phyloP scores from a whole-genome alignment of 2,329 filamentous ascomycete genomes.

The Aurifilum marmelostoma region DNA sequence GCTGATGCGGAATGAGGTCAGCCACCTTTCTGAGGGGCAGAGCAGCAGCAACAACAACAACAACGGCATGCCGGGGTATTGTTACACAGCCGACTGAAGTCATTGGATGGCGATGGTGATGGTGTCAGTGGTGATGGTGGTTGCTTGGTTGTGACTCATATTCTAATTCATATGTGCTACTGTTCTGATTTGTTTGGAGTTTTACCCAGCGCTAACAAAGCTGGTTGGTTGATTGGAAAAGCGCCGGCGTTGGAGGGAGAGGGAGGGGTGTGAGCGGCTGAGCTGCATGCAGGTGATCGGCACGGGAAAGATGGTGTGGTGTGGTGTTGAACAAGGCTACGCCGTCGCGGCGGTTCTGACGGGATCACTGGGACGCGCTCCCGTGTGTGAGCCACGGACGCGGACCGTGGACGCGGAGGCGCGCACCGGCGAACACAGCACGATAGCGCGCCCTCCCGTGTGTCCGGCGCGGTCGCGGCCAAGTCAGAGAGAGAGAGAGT shows the following conservation, averaged over 20 bases:
- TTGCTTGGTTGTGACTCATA: slow-evolving; percentile 6
- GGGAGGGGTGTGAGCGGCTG: neutral
- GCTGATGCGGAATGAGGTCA: slow-evolving; percentile 70
- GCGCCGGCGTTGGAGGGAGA: slow-evolving; percentile 23
- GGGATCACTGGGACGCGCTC: slow-evolving; percentile 1
- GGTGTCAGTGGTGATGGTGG: neutral
- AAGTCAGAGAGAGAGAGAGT: too few species aligned
- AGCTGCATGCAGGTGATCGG: slow-evolving; percentile 16
- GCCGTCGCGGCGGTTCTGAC: neutral
- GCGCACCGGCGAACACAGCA: neutral
- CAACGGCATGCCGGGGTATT: neutral
- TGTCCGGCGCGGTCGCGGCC: neutral
- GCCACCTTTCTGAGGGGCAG: neutral
- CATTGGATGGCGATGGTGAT: neutral
- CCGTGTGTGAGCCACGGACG: slow-evolving; percentile 4
- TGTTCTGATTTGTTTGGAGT: slow-evolving; percentile 8
- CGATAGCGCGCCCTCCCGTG: neutral
- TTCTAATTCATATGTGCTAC: neutral
- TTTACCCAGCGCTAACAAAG: neutral
- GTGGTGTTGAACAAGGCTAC: neutral
- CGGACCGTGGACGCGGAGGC: neutral
- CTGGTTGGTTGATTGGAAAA: slow-evolving; percentile 20
- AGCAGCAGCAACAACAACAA: too few species aligned
- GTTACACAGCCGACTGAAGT: neutral
- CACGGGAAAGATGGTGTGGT: neutral